phyloP scores from a whole-genome alignment of 2,329 filamentous ascomycete genomes.

The Grosmannia clavigera region DNA sequence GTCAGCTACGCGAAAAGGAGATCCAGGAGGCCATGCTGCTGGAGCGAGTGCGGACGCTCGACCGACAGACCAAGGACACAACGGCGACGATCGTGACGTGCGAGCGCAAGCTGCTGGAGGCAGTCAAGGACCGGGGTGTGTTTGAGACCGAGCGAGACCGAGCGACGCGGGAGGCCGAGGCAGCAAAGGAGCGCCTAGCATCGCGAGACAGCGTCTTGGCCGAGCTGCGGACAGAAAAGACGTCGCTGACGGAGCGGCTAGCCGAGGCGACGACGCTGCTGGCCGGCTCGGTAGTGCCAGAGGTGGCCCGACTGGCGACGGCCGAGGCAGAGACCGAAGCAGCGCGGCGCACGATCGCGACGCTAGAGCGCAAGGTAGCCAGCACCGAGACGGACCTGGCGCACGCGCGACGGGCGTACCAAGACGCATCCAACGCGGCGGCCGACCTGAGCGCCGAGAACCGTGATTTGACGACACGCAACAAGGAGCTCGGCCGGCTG shows the following conservation, averaged over 20 bases:
- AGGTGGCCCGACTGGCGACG: conserved; percentile 26
- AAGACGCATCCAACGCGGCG: conserved; percentile 39
- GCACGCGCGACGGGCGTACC: conserved; percentile 47
- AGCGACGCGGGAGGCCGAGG: conserved; percentile 23
- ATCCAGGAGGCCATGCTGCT: conserved; percentile 14
- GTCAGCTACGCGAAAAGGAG: conserved; percentile 20
- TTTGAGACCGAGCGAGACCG: conserved; percentile 33
- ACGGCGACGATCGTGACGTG: conserved; percentile 30
- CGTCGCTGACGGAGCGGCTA: conserved; percentile 24
- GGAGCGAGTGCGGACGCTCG: conserved; percentile 28
- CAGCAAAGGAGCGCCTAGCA: conserved; percentile 22
- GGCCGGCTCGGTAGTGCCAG: conserved; percentile 24
- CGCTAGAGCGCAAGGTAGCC: conserved; percentile 25
- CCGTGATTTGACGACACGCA: conserved; percentile 27
- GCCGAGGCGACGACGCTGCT: conserved; percentile 21
- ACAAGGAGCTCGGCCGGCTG: conserved; percentile 27
- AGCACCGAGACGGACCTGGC: conserved; percentile 34
- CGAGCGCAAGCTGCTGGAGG: conserved; percentile 33
- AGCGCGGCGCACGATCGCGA: conserved; percentile 24
- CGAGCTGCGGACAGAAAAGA: conserved; percentile 26
- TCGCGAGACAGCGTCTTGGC: conserved; percentile 23
- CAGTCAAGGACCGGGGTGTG: conserved; percentile 35
- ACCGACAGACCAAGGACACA: conserved; percentile 33
- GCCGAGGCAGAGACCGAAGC: conserved; percentile 28
- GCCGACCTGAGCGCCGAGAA: conserved; percentile 34